Base-by-base conservation (phyloP, 495 filamentous ascomycete genomes). In the Letharia columbiana region DNA sequence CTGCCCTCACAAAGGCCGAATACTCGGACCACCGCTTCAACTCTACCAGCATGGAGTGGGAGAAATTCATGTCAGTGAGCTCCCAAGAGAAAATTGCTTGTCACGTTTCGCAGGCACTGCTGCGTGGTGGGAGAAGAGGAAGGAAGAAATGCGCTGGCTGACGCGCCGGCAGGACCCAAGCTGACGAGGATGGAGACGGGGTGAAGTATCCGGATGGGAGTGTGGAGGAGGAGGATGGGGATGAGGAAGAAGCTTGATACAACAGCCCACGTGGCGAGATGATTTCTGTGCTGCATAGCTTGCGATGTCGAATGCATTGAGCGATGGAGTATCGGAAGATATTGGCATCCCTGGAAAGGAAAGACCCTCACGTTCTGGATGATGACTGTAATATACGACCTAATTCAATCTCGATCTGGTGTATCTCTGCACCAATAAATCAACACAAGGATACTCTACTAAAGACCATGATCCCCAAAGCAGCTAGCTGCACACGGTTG, bases 1-100 rank as follows among this genome's bases (percentile, higher is more conserved):
- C 80, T 66, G 83, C 89, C 10, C 73, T 96, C 71, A 84, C 83
- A 0, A 78, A 79, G 47, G 87, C 84, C 10, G 77, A 81, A 61
- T 93, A 85, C 74, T 76, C 82, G 66, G 86, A 83, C 84, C 89
- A 60, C 60, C 11, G 33, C 45, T 41, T 50, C 58, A 69, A 69
- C 15, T 23, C 47, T 6, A 62, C 61, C 0, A 67, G 63, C 44
- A 64, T 67, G 68, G 59, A 66, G 31, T 69, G 68, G 68, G 67
- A 65, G 42, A 42, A 41, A 18, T 42, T 20, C n/a, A 57, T 49
- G 67, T 52, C 49, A 61, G 58, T 44, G 15, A 18, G 35, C 39
- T 12, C 50, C 41, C 56, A 23, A n/a, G 23, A 58, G 23, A 44
- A 37, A 7, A 54, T 40, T 4, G 52, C 52, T 8, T 65, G 63